Evolutionary conservation across 2,329 filamentous ascomycete genomes (phyloP), one percentile per base, ranked within the genome.

Genomic region (Simplicillium aogashimaense): DNA sequence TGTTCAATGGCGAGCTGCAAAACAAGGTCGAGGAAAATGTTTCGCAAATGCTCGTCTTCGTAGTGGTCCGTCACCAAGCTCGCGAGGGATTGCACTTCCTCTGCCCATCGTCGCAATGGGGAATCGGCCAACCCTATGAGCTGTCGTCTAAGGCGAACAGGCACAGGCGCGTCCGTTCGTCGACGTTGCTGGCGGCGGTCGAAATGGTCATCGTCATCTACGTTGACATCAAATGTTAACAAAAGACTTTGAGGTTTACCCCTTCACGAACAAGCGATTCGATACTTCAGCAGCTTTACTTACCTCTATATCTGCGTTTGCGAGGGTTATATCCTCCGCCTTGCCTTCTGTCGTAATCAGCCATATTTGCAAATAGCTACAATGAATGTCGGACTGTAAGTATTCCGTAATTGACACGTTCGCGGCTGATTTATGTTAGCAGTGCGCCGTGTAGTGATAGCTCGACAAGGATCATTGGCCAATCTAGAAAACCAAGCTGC

Each of bases 1-100:
- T 98, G 92, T 65, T 98, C 92, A 29, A 86, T 59, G 34, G 84
- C 73, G 48, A 97, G 71, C 61, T 90, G 85, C 43, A 89, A 65
- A 7, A 80, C 69, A 25, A 94, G 72, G 42, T 82, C 76, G 48
- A 85, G 69, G 58, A 94, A 94, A 38, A 72, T 78, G 28, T 70
- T 74, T 48, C 80, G 80, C 40, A 94, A 66, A 50, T 88, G 83
- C 50, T 82, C 78, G 55, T 94, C 84, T n/a, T 94, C 88, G 56
- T 83, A 84, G 60, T 94, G 83, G 35, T 94, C 86, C 28, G 81
- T 74, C 13, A 94, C 76, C 37, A 82, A 75, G 52, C 81, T 84
- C 28, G 85, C 86, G 52, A 94, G 82, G 38, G 73, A 72, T 42
- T 75, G 70, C 30, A 87, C 78, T 57, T 92, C 86, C 50, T 94